Conservation (phyloP, 2,329 filamentous ascomycete genomes). For the Cladosporium sp. region DNA sequence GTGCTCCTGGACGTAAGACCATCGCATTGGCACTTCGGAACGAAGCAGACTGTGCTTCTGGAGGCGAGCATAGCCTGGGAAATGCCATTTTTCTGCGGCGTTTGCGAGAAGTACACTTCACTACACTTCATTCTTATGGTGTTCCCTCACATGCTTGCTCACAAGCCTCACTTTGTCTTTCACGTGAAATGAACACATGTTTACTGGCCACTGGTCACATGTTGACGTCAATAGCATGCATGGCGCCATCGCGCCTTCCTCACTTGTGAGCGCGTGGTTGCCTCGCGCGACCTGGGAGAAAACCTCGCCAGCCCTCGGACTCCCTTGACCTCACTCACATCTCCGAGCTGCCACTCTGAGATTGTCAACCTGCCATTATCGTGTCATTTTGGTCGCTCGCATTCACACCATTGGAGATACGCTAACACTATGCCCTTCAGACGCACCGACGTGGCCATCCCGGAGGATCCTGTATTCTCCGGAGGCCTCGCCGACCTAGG, state of each 20-base stretch:
- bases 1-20: not conserved
- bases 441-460: constrained; percentile 63
- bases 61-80: not conserved
- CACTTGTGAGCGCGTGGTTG: not conserved
- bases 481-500: constrained; percentile 66
- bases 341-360: not conserved
- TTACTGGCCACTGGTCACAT: not conserved
- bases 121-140: not conserved
- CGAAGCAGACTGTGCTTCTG: not conserved
- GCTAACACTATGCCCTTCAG: constrained; percentile 63
- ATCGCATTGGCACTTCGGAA: not conserved
- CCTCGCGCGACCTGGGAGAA: not conserved
- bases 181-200: not conserved
- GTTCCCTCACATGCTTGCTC: not conserved
- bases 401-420: constrained; percentile 15
- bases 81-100: not conserved
- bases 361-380: not conserved
- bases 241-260: not conserved
- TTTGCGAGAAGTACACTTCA: not conserved
- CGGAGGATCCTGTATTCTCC: constrained; percentile 65
- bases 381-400: not conserved
- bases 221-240: not conserved
- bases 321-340: not conserved
- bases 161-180: not conserved
- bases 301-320: not conserved